phyloP scores from a whole-genome alignment of 805 yeast species.

The Teunomyces tritomae region DNA sequence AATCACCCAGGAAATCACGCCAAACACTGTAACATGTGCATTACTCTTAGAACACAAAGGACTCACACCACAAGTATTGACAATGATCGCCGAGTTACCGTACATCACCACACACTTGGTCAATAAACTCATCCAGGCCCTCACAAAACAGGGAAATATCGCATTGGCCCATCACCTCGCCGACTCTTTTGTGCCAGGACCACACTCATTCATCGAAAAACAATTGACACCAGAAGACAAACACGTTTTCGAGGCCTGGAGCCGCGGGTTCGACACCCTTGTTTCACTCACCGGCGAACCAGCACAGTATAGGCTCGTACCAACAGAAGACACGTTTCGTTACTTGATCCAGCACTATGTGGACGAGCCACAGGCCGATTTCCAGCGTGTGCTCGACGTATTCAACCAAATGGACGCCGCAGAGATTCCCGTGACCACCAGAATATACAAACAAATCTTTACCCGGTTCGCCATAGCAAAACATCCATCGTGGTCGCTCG shows the following conservation, averaged over 20 bases:
- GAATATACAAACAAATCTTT: conserved; percentile 23
- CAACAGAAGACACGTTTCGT: conserved; percentile 26
- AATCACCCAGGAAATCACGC: conserved; percentile 12
- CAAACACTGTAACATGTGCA: not conserved
- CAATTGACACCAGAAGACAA: conserved; percentile 22
- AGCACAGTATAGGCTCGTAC: conserved; percentile 12
- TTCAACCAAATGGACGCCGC: conserved; percentile 16
- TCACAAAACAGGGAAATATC: not conserved
- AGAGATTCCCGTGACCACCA: conserved; percentile 33
- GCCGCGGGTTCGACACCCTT: conserved; percentile 15
- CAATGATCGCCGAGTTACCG: not conserved
- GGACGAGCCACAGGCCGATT: not conserved
- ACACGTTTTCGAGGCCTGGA: conserved; percentile 12
- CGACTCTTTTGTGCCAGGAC: conserved; percentile 11
- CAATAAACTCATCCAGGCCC: not conserved
- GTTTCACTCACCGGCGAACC: conserved; percentile 11
- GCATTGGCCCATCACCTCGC: conserved; percentile 1
- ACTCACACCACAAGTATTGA: not conserved
- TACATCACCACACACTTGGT: not conserved
- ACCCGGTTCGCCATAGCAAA: conserved; percentile 9
- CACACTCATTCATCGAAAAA: conserved; percentile 16
- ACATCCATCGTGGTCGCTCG: conserved; percentile 5
- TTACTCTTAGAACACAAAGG: not conserved
- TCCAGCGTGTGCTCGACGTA: not conserved
- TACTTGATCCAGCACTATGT: conserved; percentile 14